Percentiles rank a stretch among this genome's conserved stretches.
These are phyloP conservation scores for Wilhelminamyces savonicus DNA, from an alignment of 805 yeast genomes.

Conservation along the genomic window DNA sequence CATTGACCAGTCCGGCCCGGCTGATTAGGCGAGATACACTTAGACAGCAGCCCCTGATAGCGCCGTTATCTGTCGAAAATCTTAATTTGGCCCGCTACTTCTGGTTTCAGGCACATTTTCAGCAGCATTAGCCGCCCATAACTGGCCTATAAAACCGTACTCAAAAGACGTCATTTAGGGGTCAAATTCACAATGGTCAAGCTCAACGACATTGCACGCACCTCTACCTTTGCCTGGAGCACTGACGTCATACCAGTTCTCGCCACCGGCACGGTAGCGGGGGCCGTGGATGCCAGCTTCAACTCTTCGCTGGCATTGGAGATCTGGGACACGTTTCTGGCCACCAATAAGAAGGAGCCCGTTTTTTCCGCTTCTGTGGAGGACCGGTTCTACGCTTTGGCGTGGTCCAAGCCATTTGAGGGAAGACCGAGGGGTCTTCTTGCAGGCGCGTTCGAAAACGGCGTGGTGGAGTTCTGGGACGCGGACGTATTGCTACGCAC, in stretches of 20 bases:
- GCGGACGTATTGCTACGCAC: conserved; percentile 43
- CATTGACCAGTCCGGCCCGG: no score
- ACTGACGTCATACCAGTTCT: conserved; percentile 64
- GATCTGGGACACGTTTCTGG: conserved; percentile 62
- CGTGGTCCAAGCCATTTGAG: conserved; percentile 66
- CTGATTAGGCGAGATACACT: no score
- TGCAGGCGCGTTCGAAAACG: conserved; percentile 89
- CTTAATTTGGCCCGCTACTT: no score
- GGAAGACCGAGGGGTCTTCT: conserved; percentile 48
- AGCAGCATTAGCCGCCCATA: no score
- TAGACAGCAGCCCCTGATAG: no score
- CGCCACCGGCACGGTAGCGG: conserved; percentile 94
- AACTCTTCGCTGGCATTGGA: conserved; percentile 74
- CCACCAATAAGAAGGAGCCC: conserved; percentile 24
- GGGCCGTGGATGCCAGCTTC: conserved; percentile 87
- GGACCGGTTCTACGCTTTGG: conserved; percentile 62
- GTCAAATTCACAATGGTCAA: no score
- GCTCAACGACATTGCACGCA: conserved; percentile 72
- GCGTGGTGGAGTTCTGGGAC: conserved; percentile 75
- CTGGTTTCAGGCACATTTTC: no score
- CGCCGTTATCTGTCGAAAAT: no score
- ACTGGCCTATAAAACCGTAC: no score
- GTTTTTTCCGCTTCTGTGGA: conserved; percentile 30
- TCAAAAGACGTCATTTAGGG: no score
- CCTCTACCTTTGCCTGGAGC: conserved; percentile 98